phyloP scores from a whole-genome alignment of 495 filamentous ascomycete genomes.

The Penicillium herquei region DNA sequence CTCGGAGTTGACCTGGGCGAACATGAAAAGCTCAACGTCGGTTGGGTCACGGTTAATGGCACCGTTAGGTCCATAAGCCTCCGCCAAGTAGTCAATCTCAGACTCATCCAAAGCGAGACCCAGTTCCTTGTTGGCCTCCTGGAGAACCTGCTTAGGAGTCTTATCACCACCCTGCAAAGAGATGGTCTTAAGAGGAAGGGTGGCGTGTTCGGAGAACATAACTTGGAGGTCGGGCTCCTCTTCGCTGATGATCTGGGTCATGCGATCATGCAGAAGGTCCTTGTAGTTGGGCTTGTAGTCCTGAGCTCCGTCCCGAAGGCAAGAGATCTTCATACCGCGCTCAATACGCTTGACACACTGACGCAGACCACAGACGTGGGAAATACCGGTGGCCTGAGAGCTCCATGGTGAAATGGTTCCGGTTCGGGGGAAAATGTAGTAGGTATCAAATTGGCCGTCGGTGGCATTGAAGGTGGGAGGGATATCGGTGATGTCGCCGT shows the following conservation, averaged over 20 bases:
- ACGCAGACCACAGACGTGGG: constrained; percentile 83
- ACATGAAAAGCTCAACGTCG: constrained; percentile 98
- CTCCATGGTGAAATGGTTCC: constrained; percentile 96
- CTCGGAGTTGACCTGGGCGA: constrained; percentile 80
- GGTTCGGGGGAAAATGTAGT: constrained; percentile 73
- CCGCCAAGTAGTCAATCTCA: constrained; percentile 91
- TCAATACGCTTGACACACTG: constrained; percentile 78
- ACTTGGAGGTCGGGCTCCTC: constrained; percentile 62
- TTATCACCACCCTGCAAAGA: constrained; percentile 60
- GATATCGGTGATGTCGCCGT: constrained; percentile 56
- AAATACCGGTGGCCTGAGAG: constrained; percentile 90
- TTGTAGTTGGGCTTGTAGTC: constrained; percentile 55
- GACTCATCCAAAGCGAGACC: constrained; percentile 84
- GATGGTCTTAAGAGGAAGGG: constrained; percentile 68
- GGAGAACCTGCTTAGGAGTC: constrained; percentile 66
- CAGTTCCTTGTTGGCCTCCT: constrained; percentile 75
- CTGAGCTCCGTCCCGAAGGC: constrained; percentile 35
- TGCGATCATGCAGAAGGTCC: constrained; percentile 82
- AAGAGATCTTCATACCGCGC: constrained; percentile 72
- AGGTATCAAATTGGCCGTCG: constrained; percentile 47
- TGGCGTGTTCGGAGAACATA: constrained; percentile 78
- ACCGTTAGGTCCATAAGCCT: constrained; percentile 73
- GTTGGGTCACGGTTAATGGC: constrained; percentile 67
- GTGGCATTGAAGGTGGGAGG: constrained; percentile 42
- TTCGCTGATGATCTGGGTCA: constrained; percentile 77